Evolutionary conservation across 1,284 basidiomycete species (phyloP), one percentile per base, ranked within the genome.

Genomic region (Rhodotorula sp.): DNA sequence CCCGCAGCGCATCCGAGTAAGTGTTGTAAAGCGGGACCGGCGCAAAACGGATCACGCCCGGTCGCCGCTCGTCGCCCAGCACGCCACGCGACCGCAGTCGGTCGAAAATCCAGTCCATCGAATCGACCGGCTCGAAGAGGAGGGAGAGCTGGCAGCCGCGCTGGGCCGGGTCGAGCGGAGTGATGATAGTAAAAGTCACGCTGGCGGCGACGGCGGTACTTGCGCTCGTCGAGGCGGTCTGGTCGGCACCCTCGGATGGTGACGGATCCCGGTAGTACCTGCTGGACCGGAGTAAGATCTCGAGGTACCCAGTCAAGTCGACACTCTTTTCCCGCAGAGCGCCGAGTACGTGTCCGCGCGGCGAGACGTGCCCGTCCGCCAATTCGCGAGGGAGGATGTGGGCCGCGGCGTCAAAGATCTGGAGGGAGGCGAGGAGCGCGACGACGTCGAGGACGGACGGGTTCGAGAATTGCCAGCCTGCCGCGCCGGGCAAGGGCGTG

Each of bases 391-490:
- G 59, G 21, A 54, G 56, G 62, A 72, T 47, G 5, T 47, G 28
- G 50, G 90, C 91, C 10, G 85, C 89, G 77, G 86, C 85, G 57
- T 89, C 85, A 82, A 95, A 90, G n/a, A 91, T 81, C 79, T 90
- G 85, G 43, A 97, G 84, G 54, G 91, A 89, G 5, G 92, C 91
- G 31, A 93, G 84, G 14, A 97, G 85, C 5, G 92, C 86, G 68
- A 89, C 89, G 2, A 90, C 86, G 60, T 89, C 87, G 68, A 99
- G 84, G 55, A 91, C 87, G 69, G 88, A 89, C 5, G 95, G 94
- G 82, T 97, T 97, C 43, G 93, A 97, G 80, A 95, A 90, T 80
- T 97, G 93, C 84, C 91, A 98, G 47, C 95, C 95, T 79, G 93
- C 90, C 1, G 97, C 97, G 61, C 95, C 95, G 16, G 84, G 85